Percentiles rank a stretch among this genome's conserved stretches.
Conservation (phyloP, 192 early-diverging fungal species). For the Physocladia obscura region DNA sequence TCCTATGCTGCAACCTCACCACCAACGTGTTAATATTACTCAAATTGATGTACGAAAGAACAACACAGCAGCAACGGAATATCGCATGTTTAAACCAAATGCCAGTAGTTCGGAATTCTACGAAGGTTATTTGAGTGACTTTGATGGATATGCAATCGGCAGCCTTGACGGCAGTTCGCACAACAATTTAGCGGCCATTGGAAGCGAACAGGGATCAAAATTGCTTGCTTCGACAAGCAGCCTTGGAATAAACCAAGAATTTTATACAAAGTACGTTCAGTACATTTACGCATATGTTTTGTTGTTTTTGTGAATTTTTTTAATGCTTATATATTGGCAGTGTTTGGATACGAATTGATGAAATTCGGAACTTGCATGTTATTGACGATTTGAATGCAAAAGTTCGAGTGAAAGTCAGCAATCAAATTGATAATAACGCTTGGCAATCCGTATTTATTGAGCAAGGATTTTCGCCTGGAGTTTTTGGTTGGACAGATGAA, state of each 20-base stretch:
- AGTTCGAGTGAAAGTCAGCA: background rate
- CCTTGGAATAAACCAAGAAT: background rate
- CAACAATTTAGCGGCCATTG: background rate
- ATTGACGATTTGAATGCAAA: background rate
- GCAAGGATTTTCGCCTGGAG: background rate
- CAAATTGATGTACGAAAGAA: background rate
- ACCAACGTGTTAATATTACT: background rate
- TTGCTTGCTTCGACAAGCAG: background rate
- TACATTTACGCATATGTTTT: background rate
- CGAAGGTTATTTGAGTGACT: background rate
- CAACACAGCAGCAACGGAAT: background rate
- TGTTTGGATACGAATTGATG: slow-evolving; percentile 8
- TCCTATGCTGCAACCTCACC: background rate
- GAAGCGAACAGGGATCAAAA: background rate
- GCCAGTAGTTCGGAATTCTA: slow-evolving; percentile 5
- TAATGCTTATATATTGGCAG: background rate
- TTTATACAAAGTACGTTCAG: background rate
- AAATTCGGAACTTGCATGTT: background rate
- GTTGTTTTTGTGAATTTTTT: background rate
- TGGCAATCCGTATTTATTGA: slow-evolving; percentile 4
- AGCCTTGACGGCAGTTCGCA: background rate
- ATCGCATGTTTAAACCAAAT: background rate
- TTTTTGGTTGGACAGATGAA: slow-evolving; percentile 2
- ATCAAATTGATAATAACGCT: background rate
- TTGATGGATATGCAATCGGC: background rate